Evolutionary conservation across 164 flowering plant species (phyloP).

Genomic region (Stephania japonica): DNA sequence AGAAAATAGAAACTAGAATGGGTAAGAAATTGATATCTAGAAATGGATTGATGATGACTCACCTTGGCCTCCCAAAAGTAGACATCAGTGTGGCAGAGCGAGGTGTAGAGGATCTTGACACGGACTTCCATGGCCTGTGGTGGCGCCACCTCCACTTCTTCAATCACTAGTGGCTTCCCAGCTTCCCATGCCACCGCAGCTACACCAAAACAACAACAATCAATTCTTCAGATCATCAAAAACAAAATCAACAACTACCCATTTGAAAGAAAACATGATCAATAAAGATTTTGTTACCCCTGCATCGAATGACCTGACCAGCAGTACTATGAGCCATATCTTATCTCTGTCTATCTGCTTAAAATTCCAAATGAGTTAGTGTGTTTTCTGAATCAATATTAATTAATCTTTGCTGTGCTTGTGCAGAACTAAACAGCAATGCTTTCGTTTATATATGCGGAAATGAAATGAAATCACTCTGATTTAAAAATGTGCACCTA

Average conservation of each 20-base stretch:
- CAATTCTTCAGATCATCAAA: not conserved
- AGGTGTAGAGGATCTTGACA: slow-evolving; percentile 39
- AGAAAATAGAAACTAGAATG: not conserved
- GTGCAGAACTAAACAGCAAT: no score
- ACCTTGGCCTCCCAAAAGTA: slow-evolving; percentile 63
- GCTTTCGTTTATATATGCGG: no score
- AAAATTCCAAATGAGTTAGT: no score
- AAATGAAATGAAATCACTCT: no score
- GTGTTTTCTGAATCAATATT: no score
- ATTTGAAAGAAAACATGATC: not conserved
- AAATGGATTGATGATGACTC: not conserved
- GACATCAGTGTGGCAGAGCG: slow-evolving; percentile 50
- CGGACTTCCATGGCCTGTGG: slow-evolving; percentile 42
- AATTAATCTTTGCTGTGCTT: no score
- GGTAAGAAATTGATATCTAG: not conserved
- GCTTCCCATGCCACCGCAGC: slow-evolving; percentile 60
- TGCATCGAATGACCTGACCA: slow-evolving; percentile 37
- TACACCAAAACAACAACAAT: not conserved
- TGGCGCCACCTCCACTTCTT: slow-evolving; percentile 49
- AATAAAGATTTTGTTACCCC: slow-evolving; percentile 17
- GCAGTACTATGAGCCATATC: slow-evolving; percentile 17
- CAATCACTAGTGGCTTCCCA: slow-evolving; percentile 49
- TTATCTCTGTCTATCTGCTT: not conserved
- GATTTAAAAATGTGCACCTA: no score
- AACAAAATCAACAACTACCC: not conserved